Conservation (phyloP, 1,139 yeast species). For the Magnusiomyces suaveolens region DNA sequence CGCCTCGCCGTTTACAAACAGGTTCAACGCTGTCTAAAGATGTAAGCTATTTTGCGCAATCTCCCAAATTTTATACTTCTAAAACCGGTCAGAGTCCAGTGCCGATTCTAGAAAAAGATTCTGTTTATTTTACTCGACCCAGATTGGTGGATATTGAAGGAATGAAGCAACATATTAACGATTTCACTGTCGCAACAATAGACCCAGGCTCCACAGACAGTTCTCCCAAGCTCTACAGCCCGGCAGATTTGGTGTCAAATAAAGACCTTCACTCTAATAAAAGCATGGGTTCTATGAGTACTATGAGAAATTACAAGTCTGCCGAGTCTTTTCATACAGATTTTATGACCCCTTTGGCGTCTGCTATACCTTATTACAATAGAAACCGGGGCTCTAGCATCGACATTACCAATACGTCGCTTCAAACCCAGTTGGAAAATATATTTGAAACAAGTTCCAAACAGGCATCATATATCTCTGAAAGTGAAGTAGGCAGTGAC, state of each 20-base stretch:
- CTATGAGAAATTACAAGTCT: neutral
- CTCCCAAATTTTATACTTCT: neutral
- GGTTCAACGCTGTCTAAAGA: too few species aligned
- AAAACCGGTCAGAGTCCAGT: neutral
- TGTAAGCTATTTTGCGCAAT: constrained; percentile 1
- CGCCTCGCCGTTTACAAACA: too few species aligned
- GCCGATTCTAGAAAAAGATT: neutral
- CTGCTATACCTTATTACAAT: neutral
- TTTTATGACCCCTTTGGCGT: neutral
- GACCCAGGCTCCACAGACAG: neutral
- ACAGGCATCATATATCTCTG: too few species aligned
- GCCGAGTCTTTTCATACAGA: neutral
- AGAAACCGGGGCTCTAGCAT: neutral
- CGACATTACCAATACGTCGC: neutral
- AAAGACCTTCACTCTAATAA: neutral
- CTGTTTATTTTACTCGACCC: neutral
- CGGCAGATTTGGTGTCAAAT: neutral
- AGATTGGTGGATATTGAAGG: too few species aligned
- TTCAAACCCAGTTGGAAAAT: too few species aligned
- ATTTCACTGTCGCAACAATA: neutral
- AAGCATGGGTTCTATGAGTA: neutral
- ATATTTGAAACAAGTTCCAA: too few species aligned
- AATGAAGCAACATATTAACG: too few species aligned
- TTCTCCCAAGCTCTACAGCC: too few species aligned
- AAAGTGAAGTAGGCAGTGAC: too few species aligned